Base-by-base conservation (phyloP, 805 yeast genomes). In the Candida alai region DNA sequence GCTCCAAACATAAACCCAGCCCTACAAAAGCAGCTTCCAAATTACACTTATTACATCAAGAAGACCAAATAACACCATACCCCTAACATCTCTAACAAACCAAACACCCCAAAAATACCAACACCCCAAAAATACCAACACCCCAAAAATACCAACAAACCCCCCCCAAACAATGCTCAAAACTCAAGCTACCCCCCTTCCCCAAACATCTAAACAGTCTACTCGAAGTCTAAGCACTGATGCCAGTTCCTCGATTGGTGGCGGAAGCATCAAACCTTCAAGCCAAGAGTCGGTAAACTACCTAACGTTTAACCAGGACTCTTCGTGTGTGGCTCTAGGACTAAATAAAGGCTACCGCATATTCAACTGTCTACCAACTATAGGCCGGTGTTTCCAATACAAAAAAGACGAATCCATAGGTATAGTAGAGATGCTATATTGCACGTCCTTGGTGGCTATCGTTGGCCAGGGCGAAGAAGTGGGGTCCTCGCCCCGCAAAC, bases 381-480 rank as follows among this genome's bases (percentile, higher is more conserved):
- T 54, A 28, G 53, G 52, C 22, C 56, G 58, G 30, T 58, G 67
- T 41, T 62, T 48, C 37, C 62, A 56, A 37, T 49, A 51, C 27
- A 49, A 51, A 23, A 54, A 52, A 34, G 56, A 57, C 34, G 80
- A 79, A 30, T 74, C 84, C 1, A 73, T 80, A 9, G 80, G 81
- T 2, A 71, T 84, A 1, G 79, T 87, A 8, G 96, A 88, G 53
- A 89, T 93, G 97, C 73, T 90, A 17, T 90, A 88, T 51, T 73
- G 88, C 27, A 87, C 97, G 0, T 83, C 95, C 5, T 67, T 90
- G 24, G 74, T 93, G 16, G 96, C 95, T 0, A 64, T 86, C 5
- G 95, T 86, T 2, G 90, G 88, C 6, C 62, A 76, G 32, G 90
- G 89, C 2, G 85, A 80, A 36, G 81, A 74, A 42, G 79, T 84